These are phyloP conservation scores for Powellomyces hirtus DNA, from an alignment of 192 early-diverging fungal species.

Conservation along the genomic window DNA sequence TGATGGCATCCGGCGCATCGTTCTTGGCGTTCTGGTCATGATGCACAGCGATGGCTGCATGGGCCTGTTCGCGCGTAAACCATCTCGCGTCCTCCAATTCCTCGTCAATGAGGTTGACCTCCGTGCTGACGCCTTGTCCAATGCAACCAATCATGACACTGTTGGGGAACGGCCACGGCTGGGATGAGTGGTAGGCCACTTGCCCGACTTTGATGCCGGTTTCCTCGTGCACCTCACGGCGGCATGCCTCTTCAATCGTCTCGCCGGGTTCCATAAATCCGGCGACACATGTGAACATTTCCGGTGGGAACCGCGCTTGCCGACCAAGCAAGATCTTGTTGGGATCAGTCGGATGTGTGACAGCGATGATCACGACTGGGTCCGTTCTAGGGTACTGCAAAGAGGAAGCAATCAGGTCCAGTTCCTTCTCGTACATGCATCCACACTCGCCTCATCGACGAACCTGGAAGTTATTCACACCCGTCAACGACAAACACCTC, in stretches of 20 bases:
- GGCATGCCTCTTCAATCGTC: constrained; percentile 44
- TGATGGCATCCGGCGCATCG: neutral
- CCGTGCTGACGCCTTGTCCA: constrained; percentile 29
- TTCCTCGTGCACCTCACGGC: constrained; percentile 54
- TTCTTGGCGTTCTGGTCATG: too few relatives aligned
- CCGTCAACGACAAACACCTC: constrained; percentile 9
- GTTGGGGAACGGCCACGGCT: constrained; percentile 66
- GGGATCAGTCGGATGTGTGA: constrained; percentile 32
- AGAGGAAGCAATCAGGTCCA: constrained; percentile 17
- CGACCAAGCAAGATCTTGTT: constrained; percentile 47
- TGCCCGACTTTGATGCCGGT: constrained; percentile 38
- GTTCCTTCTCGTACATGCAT: neutral
- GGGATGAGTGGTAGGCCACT: constrained; percentile 50
- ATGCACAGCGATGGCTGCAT: constrained; percentile 19
- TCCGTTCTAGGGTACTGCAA: constrained; percentile 52
- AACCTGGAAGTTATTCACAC: constrained; percentile 15
- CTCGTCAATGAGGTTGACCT: constrained; percentile 42
- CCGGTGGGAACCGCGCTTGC: constrained; percentile 42
- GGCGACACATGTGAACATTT: constrained; percentile 47
- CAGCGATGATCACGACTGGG: constrained; percentile 51
- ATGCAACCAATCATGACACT: constrained; percentile 55
- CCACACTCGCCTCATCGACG: neutral
- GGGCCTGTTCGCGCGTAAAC: constrained; percentile 41
- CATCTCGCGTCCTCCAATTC: constrained; percentile 42
- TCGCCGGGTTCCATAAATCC: constrained; percentile 39